phyloP scores from a whole-genome alignment of 2,329 filamentous ascomycete genomes.

The Colletotrichum musae region DNA sequence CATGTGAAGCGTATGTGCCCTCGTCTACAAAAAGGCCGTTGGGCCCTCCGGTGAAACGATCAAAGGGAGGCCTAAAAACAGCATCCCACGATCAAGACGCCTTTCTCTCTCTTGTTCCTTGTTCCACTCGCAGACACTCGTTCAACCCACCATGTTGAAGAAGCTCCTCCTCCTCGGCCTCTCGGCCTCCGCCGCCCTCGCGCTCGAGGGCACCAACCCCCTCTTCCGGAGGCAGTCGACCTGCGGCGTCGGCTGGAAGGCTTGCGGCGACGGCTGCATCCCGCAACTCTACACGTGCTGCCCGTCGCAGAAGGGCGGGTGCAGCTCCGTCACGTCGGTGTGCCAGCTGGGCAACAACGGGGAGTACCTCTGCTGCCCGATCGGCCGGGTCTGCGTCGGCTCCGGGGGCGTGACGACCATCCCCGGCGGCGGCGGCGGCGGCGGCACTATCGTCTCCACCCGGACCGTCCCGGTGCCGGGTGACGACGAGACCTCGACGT shows the following conservation, averaged over 20 bases:
- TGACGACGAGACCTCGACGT: background rate
- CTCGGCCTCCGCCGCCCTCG: constrained; percentile 42
- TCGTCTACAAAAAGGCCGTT: too few species aligned
- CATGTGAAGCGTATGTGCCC: too few species aligned
- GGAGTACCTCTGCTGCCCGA: constrained; percentile 49
- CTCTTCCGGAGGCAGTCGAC: constrained; percentile 45
- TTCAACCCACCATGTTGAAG: constrained; percentile 46
- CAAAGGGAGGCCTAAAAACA: background rate
- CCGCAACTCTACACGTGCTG: constrained; percentile 48
- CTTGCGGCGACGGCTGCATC: constrained; percentile 50
- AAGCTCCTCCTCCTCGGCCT: constrained; percentile 44
- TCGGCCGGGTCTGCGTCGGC: constrained; percentile 47
- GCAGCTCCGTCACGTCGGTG: constrained; percentile 41
- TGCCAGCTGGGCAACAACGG: constrained; percentile 47
- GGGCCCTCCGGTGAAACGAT: too few species aligned
- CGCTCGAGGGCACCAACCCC: constrained; percentile 39
- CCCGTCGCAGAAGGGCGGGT: constrained; percentile 47
- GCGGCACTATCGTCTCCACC: constrained; percentile 4
- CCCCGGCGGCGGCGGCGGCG: constrained; percentile 15
- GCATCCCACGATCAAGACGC: background rate
- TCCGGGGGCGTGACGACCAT: constrained; percentile 44
- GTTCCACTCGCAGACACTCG: background rate
- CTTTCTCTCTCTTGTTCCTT: background rate
- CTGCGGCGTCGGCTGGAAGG: constrained; percentile 43
- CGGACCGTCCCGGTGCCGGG: background rate